A percentile compares a stretch with the other conserved stretches of the same genome.
These are phyloP conservation scores for Pythium scleroteichum DNA, from an alignment of 352 stramenopile genomes.

Conservation along the genomic window DNA sequence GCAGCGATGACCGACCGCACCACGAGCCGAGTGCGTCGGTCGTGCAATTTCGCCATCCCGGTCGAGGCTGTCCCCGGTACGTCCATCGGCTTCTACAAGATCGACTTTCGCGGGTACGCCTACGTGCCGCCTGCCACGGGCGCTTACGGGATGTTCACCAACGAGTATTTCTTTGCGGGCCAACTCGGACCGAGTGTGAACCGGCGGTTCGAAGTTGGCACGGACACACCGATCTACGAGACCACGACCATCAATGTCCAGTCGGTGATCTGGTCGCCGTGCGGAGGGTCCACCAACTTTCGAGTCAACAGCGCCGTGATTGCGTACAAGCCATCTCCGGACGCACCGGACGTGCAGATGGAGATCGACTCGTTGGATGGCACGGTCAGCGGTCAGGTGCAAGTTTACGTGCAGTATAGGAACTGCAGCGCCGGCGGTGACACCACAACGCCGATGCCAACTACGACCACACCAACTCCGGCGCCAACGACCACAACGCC, in stretches of 20 bases:
- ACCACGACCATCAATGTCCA: conserved; percentile 30
- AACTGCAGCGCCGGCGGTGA: conserved; percentile 15
- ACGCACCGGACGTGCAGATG: conserved; percentile 28
- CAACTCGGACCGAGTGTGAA: conserved; percentile 21
- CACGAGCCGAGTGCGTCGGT: conserved; percentile 5
- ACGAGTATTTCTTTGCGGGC: conserved; percentile 42
- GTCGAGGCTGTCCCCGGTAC: conserved; percentile 23
- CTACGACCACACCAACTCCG: background rate
- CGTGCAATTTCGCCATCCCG: conserved; percentile 34
- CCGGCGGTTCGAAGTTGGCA: conserved; percentile 18
- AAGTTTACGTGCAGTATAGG: conserved; percentile 24
- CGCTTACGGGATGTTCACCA: conserved; percentile 25
- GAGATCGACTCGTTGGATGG: conserved; percentile 35
- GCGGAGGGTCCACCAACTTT: conserved; percentile 37
- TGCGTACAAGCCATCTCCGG: conserved; percentile 2
- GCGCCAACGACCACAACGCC: background rate
- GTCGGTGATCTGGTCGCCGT: conserved; percentile 37
- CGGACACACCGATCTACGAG: conserved; percentile 30
- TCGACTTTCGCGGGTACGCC: conserved; percentile 39
- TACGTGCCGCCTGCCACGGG: conserved; percentile 26
- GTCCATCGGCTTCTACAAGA: conserved; percentile 36
- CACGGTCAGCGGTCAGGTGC: conserved; percentile 27
- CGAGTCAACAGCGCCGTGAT: conserved; percentile 34
- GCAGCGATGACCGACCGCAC: conserved; percentile 2
- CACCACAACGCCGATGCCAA: background rate